Conservation (phyloP, 2,329 filamentous ascomycete genomes). For the Anthostomella pinea region DNA sequence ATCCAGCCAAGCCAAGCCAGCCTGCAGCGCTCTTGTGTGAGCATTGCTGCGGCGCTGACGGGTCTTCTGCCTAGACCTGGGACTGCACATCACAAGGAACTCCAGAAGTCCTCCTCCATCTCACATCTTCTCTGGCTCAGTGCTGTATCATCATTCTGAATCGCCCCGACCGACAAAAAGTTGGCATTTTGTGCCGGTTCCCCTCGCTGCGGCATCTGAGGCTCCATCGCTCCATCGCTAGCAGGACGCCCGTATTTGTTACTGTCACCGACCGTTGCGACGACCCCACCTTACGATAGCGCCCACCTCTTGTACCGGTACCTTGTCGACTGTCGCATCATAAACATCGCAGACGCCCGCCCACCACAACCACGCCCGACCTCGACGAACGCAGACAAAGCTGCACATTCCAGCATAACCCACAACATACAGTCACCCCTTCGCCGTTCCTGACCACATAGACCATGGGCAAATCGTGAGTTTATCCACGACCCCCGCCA, state of each 20-base stretch:
- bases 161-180: no score
- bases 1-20: no score
- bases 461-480: slow-evolving; percentile 33
- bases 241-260: no score
- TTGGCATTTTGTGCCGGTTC: no score
- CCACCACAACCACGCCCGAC: neutral
- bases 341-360: slow-evolving; percentile 17
- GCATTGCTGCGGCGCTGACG: no score
- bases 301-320: slow-evolving; percentile 6
- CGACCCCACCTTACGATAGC: slow-evolving; percentile 22
- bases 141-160: no score
- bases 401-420: neutral
- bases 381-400: neutral
- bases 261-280: slow-evolving; percentile 23
- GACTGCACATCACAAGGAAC: no score
- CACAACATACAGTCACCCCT: neutral
- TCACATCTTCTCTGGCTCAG: no score
- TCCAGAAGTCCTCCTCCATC: no score
- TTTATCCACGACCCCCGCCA: slow-evolving; percentile 5
- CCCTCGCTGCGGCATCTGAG: slow-evolving; percentile 1
- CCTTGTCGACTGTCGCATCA: slow-evolving; percentile 22
- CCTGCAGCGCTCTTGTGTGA: no score
- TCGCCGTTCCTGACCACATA: neutral
- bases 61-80: no score
- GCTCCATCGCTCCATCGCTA: no score